phyloP scores from a whole-genome alignment of 371 early-diverging fungal genomes.

The Encephalitozoon intestinalis region DNA sequence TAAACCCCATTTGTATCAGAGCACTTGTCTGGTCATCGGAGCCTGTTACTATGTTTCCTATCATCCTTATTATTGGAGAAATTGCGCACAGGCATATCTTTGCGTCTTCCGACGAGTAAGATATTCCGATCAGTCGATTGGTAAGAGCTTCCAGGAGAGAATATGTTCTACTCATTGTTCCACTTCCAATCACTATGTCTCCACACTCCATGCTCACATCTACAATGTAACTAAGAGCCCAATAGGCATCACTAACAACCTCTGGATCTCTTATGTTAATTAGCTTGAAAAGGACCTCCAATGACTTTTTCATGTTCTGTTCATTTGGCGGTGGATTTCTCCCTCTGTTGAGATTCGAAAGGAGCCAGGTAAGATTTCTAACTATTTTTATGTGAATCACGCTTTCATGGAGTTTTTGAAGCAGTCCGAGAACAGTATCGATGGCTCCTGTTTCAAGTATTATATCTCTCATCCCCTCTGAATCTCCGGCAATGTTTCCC shows the following conservation, averaged over 20 bases:
- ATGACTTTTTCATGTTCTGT: slow-evolving; percentile 43
- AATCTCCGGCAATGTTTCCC: slow-evolving; percentile 99
- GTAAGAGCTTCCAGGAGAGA: slow-evolving; percentile 30
- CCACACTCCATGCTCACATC: slow-evolving; percentile 86
- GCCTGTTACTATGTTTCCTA: slow-evolving; percentile 98
- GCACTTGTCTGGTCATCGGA: slow-evolving; percentile 89
- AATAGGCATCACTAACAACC: slow-evolving; percentile 90
- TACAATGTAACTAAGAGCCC: slow-evolving; percentile 95
- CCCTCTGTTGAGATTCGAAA: slow-evolving; percentile 95
- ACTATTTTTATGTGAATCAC: slow-evolving; percentile 64
- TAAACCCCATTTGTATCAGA: slow-evolving; percentile 76
- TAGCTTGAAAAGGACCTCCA: slow-evolving; percentile 75
- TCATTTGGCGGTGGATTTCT: slow-evolving; percentile 80
- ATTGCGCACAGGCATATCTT: slow-evolving; percentile 40
- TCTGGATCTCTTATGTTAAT: slow-evolving; percentile 72
- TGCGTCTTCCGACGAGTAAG: slow-evolving; percentile 11
- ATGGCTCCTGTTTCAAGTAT: slow-evolving; percentile 76
- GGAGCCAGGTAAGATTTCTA: slow-evolving; percentile 94
- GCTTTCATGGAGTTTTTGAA: slow-evolving; percentile 61
- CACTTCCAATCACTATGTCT: slow-evolving; percentile 84
- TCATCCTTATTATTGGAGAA: slow-evolving; percentile 87
- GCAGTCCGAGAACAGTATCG: slow-evolving; percentile 69
- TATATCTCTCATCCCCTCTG: slow-evolving; percentile 79
- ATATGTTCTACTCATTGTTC: slow-evolving; percentile 56
- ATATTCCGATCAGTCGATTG: neutral